These are phyloP conservation scores for Candida odintsovae DNA, from an alignment of 805 yeast species.

Conservation along the genomic window DNA sequence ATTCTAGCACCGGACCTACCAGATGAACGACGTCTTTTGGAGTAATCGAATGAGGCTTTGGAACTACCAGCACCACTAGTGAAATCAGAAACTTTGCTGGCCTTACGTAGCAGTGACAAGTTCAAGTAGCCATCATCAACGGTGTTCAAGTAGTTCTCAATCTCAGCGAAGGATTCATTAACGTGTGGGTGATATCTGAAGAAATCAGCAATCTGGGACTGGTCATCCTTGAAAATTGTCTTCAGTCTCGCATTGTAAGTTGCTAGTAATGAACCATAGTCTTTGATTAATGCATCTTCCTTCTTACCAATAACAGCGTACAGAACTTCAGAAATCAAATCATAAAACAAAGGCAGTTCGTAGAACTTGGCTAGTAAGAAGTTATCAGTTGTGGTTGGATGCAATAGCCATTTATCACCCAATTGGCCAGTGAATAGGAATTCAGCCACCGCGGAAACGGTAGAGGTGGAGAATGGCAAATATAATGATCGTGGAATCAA, in stretches of 20 bases:
- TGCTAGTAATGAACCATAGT: conserved; percentile 22
- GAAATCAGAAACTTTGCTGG: conserved; percentile 27
- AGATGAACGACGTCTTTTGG: conserved; percentile 8
- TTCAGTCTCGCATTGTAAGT: conserved; percentile 22
- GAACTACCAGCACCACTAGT: conserved; percentile 1
- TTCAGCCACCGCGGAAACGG: conserved; percentile 64
- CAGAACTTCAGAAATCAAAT: conserved; percentile 60
- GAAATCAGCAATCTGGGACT: conserved; percentile 17
- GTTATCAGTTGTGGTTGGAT: conserved; percentile 63
- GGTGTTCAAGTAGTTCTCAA: conserved; percentile 50
- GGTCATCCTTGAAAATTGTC: conserved; percentile 20
- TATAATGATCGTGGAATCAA: conserved; percentile 63
- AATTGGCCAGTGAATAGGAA: conserved; percentile 76
- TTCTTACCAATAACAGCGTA: conserved; percentile 67
- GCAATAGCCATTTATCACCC: conserved; percentile 66
- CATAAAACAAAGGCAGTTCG: conserved; percentile 65
- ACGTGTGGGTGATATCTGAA: conserved; percentile 24
- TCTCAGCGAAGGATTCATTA: conserved; percentile 35
- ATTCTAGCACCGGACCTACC: conserved; percentile 5
- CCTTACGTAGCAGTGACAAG: conserved; percentile 43
- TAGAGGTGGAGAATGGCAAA: conserved; percentile 57
- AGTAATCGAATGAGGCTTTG: conserved; percentile 7
- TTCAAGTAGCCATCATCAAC: conserved; percentile 66
- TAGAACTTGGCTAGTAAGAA: conserved; percentile 58
- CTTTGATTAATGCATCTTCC: conserved; percentile 40